These are phyloP conservation scores for Artemisia tridentata DNA, from an alignment of 129 eudicot species.

Conservation along the genomic window DNA sequence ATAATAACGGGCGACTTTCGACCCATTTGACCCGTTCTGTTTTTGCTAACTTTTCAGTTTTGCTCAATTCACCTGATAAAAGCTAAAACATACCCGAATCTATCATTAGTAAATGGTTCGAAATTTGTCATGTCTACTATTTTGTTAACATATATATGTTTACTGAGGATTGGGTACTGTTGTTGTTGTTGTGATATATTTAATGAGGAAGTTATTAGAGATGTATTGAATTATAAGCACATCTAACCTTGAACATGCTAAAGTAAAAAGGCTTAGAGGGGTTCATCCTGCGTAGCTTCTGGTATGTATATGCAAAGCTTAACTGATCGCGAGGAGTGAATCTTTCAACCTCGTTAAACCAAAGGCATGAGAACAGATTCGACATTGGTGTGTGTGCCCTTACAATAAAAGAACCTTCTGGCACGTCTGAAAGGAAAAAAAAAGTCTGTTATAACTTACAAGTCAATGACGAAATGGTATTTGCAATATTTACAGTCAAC, in stretches of 20 bases:
- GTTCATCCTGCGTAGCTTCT: constrained; percentile 80
- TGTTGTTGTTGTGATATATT: too few species aligned
- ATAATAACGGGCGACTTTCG: too few species aligned
- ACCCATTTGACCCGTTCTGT: too few species aligned
- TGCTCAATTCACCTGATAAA: too few species aligned
- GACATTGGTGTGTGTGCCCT: constrained; percentile 99
- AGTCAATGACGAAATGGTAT: constrained; percentile 3
- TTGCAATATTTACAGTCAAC: neutral
- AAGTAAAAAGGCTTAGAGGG: constrained; percentile 83
- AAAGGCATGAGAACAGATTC: constrained; percentile 93
- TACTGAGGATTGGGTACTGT: too few species aligned
- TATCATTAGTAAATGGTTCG: too few species aligned
- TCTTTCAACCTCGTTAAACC: constrained; percentile 98
- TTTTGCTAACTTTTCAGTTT: too few species aligned
- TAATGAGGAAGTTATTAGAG: neutral
- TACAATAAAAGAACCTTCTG: constrained; percentile 95
- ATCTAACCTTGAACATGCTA: constrained; percentile 92
- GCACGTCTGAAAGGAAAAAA: constrained; percentile 67
- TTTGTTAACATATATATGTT: too few species aligned
- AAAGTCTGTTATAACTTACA: neutral
- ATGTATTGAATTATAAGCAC: neutral
- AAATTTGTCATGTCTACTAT: too few species aligned
- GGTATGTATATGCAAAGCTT: constrained; percentile 96
- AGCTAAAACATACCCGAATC: too few species aligned
- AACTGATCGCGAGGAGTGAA: constrained; percentile 99